phyloP scores from a whole-genome alignment of 495 filamentous ascomycete genomes.

The Geoglossum glabrum region DNA sequence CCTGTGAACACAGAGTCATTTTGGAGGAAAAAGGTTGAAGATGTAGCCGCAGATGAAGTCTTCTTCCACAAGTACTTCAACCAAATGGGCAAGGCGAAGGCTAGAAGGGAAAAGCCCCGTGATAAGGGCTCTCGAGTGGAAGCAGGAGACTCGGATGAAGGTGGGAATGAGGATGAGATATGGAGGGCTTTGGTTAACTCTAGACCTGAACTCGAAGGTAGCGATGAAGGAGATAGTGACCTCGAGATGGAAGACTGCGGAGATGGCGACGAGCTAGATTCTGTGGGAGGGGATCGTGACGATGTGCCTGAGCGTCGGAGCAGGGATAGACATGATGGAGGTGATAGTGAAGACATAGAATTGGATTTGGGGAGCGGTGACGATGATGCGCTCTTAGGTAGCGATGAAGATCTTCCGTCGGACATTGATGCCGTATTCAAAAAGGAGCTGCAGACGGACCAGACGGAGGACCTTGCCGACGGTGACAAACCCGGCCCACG shows the following conservation, averaged over 20 bases:
- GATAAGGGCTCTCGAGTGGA: slow-evolving; percentile 31
- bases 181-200: slow-evolving; percentile 83
- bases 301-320: slow-evolving; percentile 23
- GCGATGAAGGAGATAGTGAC: slow-evolving; percentile 39
- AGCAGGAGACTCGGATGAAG: slow-evolving; percentile 22
- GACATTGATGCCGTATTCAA: slow-evolving; percentile 26
- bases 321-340: slow-evolving; percentile 27
- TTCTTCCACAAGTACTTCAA: slow-evolving; percentile 98
- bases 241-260: slow-evolving; percentile 46
- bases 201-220: slow-evolving; percentile 53
- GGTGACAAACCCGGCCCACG: neutral
- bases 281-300: slow-evolving; percentile 27
- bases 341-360: slow-evolving; percentile 17
- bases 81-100: slow-evolving; percentile 44
- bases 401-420: slow-evolving; percentile 33
- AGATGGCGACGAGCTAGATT: slow-evolving; percentile 26
- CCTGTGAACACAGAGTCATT: slow-evolving; percentile 74
- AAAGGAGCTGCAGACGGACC: slow-evolving; percentile 11
- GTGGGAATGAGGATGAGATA: slow-evolving; percentile 53
- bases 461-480: neutral
- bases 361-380: slow-evolving; percentile 32
- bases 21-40: slow-evolving; percentile 73
- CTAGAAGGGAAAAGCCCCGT: slow-evolving; percentile 32
- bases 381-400: slow-evolving; percentile 31
- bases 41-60: slow-evolving; percentile 75